These are phyloP conservation scores for Amanita jacksonii DNA, from an alignment of 768 basidiomycete genomes.

Conservation along the genomic window DNA sequence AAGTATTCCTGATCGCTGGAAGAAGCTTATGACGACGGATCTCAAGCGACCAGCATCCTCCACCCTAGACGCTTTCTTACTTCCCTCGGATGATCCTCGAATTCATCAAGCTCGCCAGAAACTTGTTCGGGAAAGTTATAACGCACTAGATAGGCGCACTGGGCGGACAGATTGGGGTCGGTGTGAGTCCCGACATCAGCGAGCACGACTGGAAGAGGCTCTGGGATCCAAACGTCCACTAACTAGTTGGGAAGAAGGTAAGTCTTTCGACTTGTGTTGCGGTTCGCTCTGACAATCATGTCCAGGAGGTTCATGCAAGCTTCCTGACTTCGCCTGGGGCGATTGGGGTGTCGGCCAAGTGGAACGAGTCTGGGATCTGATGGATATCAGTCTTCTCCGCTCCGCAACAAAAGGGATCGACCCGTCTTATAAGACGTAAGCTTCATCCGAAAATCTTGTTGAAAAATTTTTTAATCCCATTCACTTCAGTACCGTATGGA, in stretches of 20 bases:
- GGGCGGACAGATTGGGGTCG: constrained; percentile 86
- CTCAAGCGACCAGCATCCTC: constrained; percentile 80
- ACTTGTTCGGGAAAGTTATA: constrained; percentile 60
- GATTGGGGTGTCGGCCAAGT: constrained; percentile 93
- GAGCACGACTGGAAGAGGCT: constrained; percentile 74
- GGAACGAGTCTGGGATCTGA: constrained; percentile 90
- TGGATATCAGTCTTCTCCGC: constrained; percentile 85
- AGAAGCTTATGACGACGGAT: constrained; percentile 42
- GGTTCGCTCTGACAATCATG: constrained; percentile 4
- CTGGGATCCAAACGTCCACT: constrained; percentile 79
- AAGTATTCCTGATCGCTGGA: constrained; percentile 62
- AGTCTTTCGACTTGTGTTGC: constrained; percentile 10
- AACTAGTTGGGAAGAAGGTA: constrained; percentile 91
- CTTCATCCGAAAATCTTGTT: constrained; percentile 10
- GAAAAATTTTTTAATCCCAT: constrained; percentile 6
- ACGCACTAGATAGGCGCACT: constrained; percentile 53
- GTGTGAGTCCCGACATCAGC: constrained; percentile 87
- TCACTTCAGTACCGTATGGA: constrained; percentile 76
- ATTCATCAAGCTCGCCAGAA: constrained; percentile 85
- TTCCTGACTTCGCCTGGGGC: constrained; percentile 86
- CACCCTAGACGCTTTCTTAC: constrained; percentile 85
- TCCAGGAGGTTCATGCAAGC: constrained; percentile 70
- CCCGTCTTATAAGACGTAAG: constrained; percentile 83
- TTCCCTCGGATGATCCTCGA: constrained; percentile 84
- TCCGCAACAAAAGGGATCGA: constrained; percentile 76